phyloP scores from a whole-genome alignment of 2,329 filamentous ascomycete genomes.

The Capronia americana region DNA sequence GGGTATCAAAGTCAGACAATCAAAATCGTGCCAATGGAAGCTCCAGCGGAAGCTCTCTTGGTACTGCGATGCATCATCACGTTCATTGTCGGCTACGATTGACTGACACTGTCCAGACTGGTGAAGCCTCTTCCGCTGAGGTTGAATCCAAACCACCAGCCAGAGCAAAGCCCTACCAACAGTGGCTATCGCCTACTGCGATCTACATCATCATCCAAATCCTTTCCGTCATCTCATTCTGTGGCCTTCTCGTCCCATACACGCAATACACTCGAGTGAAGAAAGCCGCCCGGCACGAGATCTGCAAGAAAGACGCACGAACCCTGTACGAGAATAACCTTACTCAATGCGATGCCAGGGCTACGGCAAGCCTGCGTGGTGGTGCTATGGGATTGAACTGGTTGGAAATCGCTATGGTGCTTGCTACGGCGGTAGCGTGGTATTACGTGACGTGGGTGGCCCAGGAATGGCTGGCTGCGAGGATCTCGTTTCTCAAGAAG shows the following conservation, averaged over 20 bases:
- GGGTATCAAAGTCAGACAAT: conserved; percentile 3
- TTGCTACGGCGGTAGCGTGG: conserved; percentile 16
- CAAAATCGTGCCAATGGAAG: neutral
- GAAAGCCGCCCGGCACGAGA: conserved; percentile 11
- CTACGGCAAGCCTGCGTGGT: conserved; percentile 12
- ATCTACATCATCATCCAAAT: conserved; percentile 11
- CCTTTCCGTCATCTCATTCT: conserved; percentile 19
- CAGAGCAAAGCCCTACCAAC: neutral
- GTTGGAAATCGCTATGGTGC: conserved; percentile 19
- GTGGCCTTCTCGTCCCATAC: conserved; percentile 21
- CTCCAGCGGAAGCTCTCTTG: neutral
- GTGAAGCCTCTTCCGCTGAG: neutral
- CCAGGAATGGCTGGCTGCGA: conserved; percentile 9
- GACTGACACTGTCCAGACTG: conserved; percentile 10
- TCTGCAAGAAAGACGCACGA: conserved; percentile 19
- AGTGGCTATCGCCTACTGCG: neutral
- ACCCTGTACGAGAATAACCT: conserved; percentile 25
- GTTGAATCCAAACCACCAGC: neutral
- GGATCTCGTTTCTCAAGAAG: conserved; percentile 9
- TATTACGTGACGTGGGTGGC: conserved; percentile 20
- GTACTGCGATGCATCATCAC: neutral
- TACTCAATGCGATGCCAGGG: conserved; percentile 16
- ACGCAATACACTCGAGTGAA: conserved; percentile 15
- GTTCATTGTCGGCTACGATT: neutral
- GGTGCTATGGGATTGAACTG: conserved; percentile 22